phyloP scores from a whole-genome alignment of 225 moss, liverwort and hornwort genomes.

The Physcomitrium patens region DNA sequence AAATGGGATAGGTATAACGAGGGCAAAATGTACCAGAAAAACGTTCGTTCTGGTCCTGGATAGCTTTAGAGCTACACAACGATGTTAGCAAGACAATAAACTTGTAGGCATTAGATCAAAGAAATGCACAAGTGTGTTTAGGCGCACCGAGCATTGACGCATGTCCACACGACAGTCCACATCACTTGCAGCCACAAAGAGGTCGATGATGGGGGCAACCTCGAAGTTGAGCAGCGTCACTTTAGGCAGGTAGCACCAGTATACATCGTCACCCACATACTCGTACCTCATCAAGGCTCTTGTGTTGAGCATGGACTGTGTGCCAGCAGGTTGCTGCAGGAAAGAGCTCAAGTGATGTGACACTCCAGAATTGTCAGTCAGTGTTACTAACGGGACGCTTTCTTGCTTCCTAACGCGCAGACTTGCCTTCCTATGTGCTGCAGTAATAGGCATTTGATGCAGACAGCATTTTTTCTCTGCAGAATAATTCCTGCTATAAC shows the following conservation, averaged over 20 bases:
- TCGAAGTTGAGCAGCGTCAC: slow-evolving; percentile 79
- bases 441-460: slow-evolving; percentile 12
- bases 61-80: slow-evolving; percentile 40
- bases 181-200: slow-evolving; percentile 71
- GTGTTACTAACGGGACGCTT: slow-evolving; percentile 47
- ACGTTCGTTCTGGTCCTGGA: slow-evolving; percentile 85
- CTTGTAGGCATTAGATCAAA: neutral
- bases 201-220: slow-evolving; percentile 84
- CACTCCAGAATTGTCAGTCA: slow-evolving; percentile 55
- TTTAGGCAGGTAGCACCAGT: slow-evolving; percentile 83
- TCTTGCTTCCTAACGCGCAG: slow-evolving; percentile 47
- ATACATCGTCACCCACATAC: slow-evolving; percentile 64
- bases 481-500: slow-evolving; percentile 24
- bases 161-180: slow-evolving; percentile 81
- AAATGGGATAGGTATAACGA: too few relatives aligned
- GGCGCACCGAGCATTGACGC: slow-evolving; percentile 75
- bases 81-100: slow-evolving; percentile 8
- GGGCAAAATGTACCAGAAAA: slow-evolving; percentile 63
- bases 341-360: slow-evolving; percentile 62
- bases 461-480: slow-evolving; percentile 24
- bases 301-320: slow-evolving; percentile 63
- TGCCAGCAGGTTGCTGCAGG: slow-evolving; percentile 66
- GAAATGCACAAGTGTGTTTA: too few relatives aligned
- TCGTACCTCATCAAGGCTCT: slow-evolving; percentile 59
- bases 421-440: slow-evolving; percentile 45